Base-by-base conservation (phyloP, 192 early-diverging fungal species). In the Coemansia sp. region DNA sequence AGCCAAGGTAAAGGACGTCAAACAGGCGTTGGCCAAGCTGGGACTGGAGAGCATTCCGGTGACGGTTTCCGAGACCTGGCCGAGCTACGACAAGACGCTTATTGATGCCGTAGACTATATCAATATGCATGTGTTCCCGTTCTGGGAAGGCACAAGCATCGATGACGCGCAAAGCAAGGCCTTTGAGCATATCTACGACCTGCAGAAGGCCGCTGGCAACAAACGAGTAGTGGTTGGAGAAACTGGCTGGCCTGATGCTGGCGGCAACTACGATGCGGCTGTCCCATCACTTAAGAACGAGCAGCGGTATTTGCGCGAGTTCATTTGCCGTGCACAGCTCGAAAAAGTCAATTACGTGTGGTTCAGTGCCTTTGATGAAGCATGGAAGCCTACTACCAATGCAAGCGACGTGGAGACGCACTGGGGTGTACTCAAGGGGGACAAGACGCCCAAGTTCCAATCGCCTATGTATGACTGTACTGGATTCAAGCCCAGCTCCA, bases 311-410 rank as follows among this genome's bases (percentile, higher is more conserved):
- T 50, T 86, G 40, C 41, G 78, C 49, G 76, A 78, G 44, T 88
- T 83, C 58, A 72, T 84, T 6, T 88, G 86, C 51, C 64, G 66
- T 12, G 86, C 86, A 18, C 81, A 83, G 47, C 64, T 69, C 8
- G 60, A 72, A 42, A 72, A 76, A 2, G 52, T 82, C 16, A 65
- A 81, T 21, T 88, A 88, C 52, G 83, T 83, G 46, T 88, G 74
- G 73, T 88, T 88, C 65, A 81, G 82, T 47, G 79, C 84, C 3
- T 83, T 84, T 69, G 86, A 88, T 52, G 83, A 84, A 51, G 82
- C 84, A 5, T 88, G 86, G 86, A 88, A 88, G 63, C 72, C 51
- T 0, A 68, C 65, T 41, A 70, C 59, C 13, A 78, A 78, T 19
- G 72, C 72, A 65, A 81, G 66, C 53, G 70, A 57, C 53, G 83